Conservation (phyloP, 495 filamentous ascomycete genomes). For the Evansstolkia leycettana region DNA sequence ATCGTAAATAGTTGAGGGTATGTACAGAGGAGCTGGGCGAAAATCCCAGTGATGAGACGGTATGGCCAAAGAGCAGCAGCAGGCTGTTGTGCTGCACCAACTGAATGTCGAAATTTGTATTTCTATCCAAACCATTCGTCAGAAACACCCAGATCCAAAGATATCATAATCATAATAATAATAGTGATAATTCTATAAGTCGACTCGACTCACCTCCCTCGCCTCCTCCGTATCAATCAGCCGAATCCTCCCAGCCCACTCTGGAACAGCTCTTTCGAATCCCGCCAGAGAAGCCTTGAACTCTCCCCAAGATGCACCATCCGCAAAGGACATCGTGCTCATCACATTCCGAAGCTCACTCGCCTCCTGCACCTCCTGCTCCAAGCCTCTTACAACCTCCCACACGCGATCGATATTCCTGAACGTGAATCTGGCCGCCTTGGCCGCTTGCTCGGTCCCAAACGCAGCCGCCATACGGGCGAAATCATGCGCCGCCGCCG, state of each 20-base stretch:
- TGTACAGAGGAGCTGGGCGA: slow-evolving; percentile 16
- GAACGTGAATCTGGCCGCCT: slow-evolving; percentile 22
- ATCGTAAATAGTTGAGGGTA: slow-evolving; percentile 18
- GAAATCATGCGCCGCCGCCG: not conserved
- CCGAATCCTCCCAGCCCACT: not conserved
- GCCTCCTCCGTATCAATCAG: not conserved
- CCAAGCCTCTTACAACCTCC: slow-evolving; percentile 13
- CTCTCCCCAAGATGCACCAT: not conserved
- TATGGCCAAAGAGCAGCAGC: slow-evolving; percentile 34
- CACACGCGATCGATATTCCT: slow-evolving; percentile 14
- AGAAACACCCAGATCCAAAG: no score
- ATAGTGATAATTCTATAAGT: no score
- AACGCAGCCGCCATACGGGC: slow-evolving; percentile 9
- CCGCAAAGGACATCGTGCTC: slow-evolving; percentile 2
- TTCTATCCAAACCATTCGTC: slow-evolving; percentile 6
- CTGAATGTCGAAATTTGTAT: slow-evolving; percentile 14
- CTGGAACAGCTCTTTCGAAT: not conserved
- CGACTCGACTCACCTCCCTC: not conserved
- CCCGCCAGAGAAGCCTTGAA: not conserved
- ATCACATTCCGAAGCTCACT: slow-evolving; percentile 2
- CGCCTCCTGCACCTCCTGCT: slow-evolving; percentile 1
- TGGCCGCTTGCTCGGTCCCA: slow-evolving; percentile 12
- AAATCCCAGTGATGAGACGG: slow-evolving; percentile 28
- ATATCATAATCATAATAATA: no score
- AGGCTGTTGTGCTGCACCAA: slow-evolving; percentile 1